These are phyloP conservation scores for Breviolum minutum DNA, from an alignment of 73 alveolate genomes.

Conservation along the genomic window DNA sequence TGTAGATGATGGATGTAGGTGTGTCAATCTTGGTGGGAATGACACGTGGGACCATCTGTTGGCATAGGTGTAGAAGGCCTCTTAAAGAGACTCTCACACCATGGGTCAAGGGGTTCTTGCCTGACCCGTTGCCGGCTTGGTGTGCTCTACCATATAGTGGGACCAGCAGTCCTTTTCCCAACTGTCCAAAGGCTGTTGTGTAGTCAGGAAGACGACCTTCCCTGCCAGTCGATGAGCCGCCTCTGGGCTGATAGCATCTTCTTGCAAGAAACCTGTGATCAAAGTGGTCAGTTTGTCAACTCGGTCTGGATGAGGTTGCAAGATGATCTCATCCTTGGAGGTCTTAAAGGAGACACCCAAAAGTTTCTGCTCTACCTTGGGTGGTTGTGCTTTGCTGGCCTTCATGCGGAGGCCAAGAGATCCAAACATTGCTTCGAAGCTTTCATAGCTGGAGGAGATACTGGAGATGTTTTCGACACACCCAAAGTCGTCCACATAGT, in stretches of 20 bases:
- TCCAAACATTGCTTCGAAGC: background rate
- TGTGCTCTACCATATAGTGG: background rate
- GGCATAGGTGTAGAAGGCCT: background rate
- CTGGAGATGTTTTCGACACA: background rate
- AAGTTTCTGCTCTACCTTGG: background rate
- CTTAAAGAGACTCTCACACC: background rate
- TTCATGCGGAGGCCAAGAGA: background rate
- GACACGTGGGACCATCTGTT: background rate
- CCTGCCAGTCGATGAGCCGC: constrained; percentile 1
- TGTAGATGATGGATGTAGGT: background rate
- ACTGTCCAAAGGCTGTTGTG: background rate
- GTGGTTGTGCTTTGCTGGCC: background rate
- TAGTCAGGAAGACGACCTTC: background rate
- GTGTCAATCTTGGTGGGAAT: background rate
- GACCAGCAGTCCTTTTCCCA: background rate
- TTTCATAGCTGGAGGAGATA: background rate
- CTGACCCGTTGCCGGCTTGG: background rate
- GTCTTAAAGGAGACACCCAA: background rate
- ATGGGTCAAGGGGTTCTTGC: background rate
- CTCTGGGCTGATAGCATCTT: background rate
- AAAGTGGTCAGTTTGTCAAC: background rate
- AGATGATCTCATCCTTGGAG: too few relatives aligned
- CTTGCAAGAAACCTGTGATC: background rate
- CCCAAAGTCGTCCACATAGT: background rate
- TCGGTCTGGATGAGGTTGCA: background rate